Evolutionary conservation across 2,329 filamentous ascomycete genomes (phyloP).

Genomic region (Scytalidium lignicola): DNA sequence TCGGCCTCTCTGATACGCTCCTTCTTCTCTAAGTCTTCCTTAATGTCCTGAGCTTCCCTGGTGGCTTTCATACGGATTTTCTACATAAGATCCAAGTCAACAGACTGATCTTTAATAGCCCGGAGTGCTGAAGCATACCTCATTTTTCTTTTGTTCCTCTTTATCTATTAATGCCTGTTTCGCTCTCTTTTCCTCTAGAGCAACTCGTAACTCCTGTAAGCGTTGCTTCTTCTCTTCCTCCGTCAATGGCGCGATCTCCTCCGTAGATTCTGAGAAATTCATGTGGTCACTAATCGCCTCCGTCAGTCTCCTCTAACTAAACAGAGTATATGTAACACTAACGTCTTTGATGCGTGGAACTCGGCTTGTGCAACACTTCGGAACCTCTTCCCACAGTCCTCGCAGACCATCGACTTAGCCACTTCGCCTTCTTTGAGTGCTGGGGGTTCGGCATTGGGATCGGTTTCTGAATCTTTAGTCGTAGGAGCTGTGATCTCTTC

Average conservation of each 20-base stretch:
- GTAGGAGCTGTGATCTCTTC: constrained; percentile 60
- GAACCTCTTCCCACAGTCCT: constrained; percentile 92
- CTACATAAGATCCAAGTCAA: constrained; percentile 28
- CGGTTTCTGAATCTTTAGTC: constrained; percentile 45
- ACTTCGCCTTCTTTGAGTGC: constrained; percentile 65
- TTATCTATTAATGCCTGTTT: constrained; percentile 67
- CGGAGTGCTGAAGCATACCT: constrained; percentile 44
- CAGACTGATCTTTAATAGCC: too few relatives aligned
- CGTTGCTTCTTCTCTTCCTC: constrained; percentile 85
- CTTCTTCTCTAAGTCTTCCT: constrained; percentile 82
- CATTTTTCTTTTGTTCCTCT: constrained; percentile 77
- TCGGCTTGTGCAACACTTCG: constrained; percentile 75
- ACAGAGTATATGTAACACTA: constrained; percentile 23
- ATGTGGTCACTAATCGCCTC: constrained; percentile 61
- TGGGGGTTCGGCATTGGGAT: constrained; percentile 51
- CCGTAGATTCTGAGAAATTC: constrained; percentile 89
- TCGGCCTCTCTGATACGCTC: constrained; percentile 89
- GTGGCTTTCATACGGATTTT: constrained; percentile 80
- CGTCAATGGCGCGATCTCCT: constrained; percentile 84
- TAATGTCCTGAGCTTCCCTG: constrained; percentile 80
- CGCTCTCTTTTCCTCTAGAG: constrained; percentile 67
- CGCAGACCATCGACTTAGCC: constrained; percentile 82
- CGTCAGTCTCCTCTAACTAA: constrained; percentile 1
- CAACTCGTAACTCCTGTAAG: constrained; percentile 68
- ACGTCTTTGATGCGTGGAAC: constrained; percentile 87